These are phyloP conservation scores for Cenchrus americanus DNA, from an alignment of 176 grass and related monocot genomes.

Conservation along the genomic window DNA sequence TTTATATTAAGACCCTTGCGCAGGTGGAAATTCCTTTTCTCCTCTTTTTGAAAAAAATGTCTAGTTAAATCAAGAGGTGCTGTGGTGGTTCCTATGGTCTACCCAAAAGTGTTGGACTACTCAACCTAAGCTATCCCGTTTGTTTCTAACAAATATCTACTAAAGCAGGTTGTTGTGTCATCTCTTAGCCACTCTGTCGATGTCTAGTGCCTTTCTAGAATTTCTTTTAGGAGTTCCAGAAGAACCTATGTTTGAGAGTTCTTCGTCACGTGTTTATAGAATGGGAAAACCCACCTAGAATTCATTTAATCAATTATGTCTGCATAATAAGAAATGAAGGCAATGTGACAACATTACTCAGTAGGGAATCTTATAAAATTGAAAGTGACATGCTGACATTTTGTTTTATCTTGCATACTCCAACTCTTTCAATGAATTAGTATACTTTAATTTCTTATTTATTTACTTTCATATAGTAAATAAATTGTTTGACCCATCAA, in stretches of 20 bases:
- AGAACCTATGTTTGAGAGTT: neutral
- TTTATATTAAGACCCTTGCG: neutral
- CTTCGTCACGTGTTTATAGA: neutral
- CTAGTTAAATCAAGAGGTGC: no score
- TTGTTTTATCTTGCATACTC: neutral
- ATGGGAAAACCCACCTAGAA: neutral
- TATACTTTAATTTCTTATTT: neutral
- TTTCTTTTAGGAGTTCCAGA: neutral
- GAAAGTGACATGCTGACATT: slow-evolving; percentile 2
- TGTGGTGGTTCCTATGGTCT: neutral
- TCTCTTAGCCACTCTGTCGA: neutral
- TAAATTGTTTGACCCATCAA: neutral
- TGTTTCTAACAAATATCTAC: neutral
- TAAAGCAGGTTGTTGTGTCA: neutral
- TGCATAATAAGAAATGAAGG: neutral
- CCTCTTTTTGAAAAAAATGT: neutral
- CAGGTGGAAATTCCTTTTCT: no score
- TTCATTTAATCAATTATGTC: neutral
- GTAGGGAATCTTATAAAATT: slow-evolving; percentile 9
- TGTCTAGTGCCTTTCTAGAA: neutral
- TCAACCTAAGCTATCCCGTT: neutral
- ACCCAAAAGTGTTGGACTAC: neutral
- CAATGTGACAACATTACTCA: neutral
- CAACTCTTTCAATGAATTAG: slow-evolving; percentile 19
- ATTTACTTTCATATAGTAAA: neutral